These are phyloP conservation scores for Aspergillus coremiiformis DNA, from an alignment of 495 filamentous ascomycete genomes.

Conservation along the genomic window DNA sequence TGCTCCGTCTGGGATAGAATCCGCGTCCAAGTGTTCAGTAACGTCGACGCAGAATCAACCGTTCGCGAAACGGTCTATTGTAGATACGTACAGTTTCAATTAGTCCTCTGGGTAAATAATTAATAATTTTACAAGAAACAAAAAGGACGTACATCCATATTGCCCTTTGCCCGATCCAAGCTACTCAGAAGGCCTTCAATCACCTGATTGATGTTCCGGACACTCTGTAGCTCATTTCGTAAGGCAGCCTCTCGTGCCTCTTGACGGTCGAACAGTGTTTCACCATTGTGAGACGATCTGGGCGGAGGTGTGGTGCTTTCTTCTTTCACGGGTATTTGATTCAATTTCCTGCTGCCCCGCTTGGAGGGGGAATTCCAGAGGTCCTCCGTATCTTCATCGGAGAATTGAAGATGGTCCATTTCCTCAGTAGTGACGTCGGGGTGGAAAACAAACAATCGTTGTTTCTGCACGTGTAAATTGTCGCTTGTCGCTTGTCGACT, in stretches of 20 bases:
- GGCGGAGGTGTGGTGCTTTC: conserved; percentile 36
- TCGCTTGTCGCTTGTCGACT: too few species aligned
- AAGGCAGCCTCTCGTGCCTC: conserved; percentile 67
- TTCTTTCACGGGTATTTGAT: conserved; percentile 15
- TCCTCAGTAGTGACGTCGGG: conserved; percentile 19
- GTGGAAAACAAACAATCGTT: background rate
- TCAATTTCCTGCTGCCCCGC: conserved; percentile 21
- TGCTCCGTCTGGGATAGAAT: conserved; percentile 96
- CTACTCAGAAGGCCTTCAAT: conserved; percentile 78
- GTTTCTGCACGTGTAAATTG: background rate
- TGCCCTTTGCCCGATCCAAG: conserved; percentile 71
- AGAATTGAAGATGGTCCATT: conserved; percentile 46
- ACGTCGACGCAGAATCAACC: conserved; percentile 77
- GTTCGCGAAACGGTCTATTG: conserved; percentile 75
- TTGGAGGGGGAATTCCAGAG: conserved; percentile 68
- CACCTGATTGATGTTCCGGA: conserved; percentile 77
- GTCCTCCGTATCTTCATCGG: conserved; percentile 60
- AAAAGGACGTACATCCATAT: conserved; percentile 68
- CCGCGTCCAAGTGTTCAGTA: conserved; percentile 93
- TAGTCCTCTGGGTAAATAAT: too few species aligned
- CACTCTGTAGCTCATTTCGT: conserved; percentile 68
- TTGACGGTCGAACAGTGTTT: conserved; percentile 55
- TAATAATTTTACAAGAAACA: background rate
- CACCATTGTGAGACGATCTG: conserved; percentile 35
- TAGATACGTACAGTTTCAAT: conserved; percentile 2